A percentile compares a stretch with the other conserved stretches of the same genome.
Evolutionary conservation across 352 stramenopile genomes (phyloP).

Genomic region (Globisporangium irregulare): DNA sequence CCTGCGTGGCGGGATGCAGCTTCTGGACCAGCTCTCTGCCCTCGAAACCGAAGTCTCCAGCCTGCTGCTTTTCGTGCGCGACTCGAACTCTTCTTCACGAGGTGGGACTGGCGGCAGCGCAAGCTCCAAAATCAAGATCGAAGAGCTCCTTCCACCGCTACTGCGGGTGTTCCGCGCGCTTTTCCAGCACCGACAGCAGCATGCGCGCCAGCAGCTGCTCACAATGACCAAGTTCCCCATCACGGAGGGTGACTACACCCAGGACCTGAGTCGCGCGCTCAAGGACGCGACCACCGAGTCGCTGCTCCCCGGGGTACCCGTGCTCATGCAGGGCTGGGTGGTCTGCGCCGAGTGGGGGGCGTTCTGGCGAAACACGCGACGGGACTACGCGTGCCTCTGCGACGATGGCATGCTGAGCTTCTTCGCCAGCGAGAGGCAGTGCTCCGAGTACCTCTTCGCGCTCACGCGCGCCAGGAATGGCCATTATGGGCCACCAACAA

Average conservation of each 20-base stretch:
- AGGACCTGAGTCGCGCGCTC: slow-evolving; percentile 16
- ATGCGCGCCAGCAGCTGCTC: not conserved
- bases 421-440: slow-evolving; percentile 44
- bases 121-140: not conserved
- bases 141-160: slow-evolving; percentile 8
- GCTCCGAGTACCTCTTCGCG: slow-evolving; percentile 60
- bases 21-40: slow-evolving; percentile 1
- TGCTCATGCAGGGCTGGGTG: slow-evolving; percentile 50
- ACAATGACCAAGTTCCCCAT: slow-evolving; percentile 4
- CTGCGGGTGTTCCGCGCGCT: slow-evolving; percentile 3
- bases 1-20: slow-evolving; percentile 8
- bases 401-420: slow-evolving; percentile 55
- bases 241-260: not conserved
- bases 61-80: slow-evolving; percentile 5
- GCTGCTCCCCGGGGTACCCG: slow-evolving; percentile 12
- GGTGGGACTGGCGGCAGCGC: no score
- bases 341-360: slow-evolving; percentile 56
- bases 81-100: not conserved
- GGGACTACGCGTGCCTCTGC: slow-evolving; percentile 61
- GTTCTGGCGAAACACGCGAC: slow-evolving; percentile 61
- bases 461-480: slow-evolving; percentile 27
- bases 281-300: slow-evolving; percentile 19
- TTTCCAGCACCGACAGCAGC: not conserved
- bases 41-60: slow-evolving; percentile 5
- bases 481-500: slow-evolving; percentile 2